Conservation (phyloP, 225 moss, liverwort and hornwort genomes). For the Pseudisothecium myosuroides region DNA sequence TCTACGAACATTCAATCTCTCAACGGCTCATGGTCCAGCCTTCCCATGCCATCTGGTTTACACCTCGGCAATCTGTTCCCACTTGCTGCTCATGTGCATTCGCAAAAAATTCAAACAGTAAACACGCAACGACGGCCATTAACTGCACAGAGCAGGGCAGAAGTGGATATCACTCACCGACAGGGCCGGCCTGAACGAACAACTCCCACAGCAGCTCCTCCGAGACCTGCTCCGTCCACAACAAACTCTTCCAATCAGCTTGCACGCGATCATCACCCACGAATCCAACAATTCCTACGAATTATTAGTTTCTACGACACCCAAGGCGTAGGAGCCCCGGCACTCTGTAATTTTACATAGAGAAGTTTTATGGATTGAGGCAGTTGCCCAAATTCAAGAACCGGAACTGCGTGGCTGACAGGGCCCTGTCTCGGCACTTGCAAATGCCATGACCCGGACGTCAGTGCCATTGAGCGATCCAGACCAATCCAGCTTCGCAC, state of each 20-base stretch:
- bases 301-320: neutral
- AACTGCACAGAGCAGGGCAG: neutral
- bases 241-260: neutral
- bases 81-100: neutral
- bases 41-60: neutral
- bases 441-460: neutral
- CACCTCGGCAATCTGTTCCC: neutral
- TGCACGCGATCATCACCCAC: neutral
- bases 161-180: slow-evolving; percentile 48
- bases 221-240: slow-evolving; percentile 52
- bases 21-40: neutral
- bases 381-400: neutral
- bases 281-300: neutral
- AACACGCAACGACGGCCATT: neutral
- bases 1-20: neutral
- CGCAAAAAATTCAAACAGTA: neutral
- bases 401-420: neutral
- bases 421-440: neutral
- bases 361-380: neutral
- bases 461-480: neutral
- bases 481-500: neutral
- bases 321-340: too few species aligned
- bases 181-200: slow-evolving; percentile 97
- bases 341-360: neutral
- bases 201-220: slow-evolving; percentile 99